phyloP scores from a whole-genome alignment of 192 early-diverging fungal species.

The Paraglomus brasilianum region DNA sequence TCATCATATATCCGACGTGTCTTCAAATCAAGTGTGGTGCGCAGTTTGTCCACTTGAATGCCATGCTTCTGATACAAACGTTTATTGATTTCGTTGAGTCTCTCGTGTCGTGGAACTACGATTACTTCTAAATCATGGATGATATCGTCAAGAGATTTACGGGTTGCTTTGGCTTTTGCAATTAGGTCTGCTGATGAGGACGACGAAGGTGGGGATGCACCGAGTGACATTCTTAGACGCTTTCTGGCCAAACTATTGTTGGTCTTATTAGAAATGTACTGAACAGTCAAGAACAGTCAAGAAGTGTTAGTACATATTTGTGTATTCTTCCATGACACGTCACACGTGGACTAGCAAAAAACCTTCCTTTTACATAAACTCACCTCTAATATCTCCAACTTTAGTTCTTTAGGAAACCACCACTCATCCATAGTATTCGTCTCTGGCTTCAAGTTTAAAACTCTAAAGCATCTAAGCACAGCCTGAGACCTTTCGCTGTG shows the following conservation, averaged over 20 bases:
- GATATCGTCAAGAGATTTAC: conserved; percentile 28
- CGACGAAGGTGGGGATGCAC: background rate
- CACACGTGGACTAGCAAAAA: background rate
- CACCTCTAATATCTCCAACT: conserved; percentile 30
- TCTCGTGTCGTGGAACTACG: conserved; percentile 19
- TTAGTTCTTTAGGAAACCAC: conserved; percentile 33
- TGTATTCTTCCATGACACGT: background rate
- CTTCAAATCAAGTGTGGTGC: conserved; percentile 25
- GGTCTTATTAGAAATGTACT: conserved; percentile 33
- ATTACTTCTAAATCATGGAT: conserved; percentile 21
- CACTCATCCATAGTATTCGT: conserved; percentile 28
- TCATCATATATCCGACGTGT: conserved; percentile 29
- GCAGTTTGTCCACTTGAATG: conserved; percentile 19
- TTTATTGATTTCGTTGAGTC: conserved; percentile 22
- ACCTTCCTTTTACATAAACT: background rate
- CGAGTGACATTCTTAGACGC: conserved; percentile 26
- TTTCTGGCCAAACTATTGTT: conserved; percentile 33
- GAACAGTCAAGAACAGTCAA: background rate
- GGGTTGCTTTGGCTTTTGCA: conserved; percentile 26
- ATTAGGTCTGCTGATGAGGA: background rate
- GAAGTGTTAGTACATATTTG: conserved; percentile 1
- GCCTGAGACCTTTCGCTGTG: conserved; percentile 5
- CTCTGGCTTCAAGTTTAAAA: conserved; percentile 13
- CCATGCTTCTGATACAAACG: background rate
- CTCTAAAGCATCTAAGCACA: conserved; percentile 23